These are phyloP conservation scores for Rhizomucor pusillus DNA, from an alignment of 371 early-diverging fungal genomes.

Conservation along the genomic window DNA sequence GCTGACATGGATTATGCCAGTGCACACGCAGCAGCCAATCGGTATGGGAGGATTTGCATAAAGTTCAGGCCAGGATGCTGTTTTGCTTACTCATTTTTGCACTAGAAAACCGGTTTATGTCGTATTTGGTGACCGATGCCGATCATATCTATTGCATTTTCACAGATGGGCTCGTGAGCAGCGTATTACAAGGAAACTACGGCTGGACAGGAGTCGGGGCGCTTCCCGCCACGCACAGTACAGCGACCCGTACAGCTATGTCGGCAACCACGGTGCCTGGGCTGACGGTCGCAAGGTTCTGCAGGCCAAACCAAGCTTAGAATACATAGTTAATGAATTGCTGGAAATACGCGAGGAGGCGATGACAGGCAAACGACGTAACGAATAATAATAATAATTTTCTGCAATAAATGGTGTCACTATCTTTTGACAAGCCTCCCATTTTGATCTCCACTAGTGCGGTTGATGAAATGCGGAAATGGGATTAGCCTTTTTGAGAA, in stretches of 20 bases:
- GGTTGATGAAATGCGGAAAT: too few species aligned
- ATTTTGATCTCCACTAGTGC: too few species aligned
- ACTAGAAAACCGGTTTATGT: slow-evolving; percentile 42
- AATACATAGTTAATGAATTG: slow-evolving; percentile 25
- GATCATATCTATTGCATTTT: slow-evolving; percentile 36
- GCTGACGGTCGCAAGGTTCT: slow-evolving; percentile 24
- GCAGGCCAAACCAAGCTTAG: slow-evolving; percentile 24
- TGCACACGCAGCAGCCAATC: slow-evolving; percentile 33
- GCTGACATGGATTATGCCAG: slow-evolving; percentile 44
- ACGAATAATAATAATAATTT: slow-evolving; percentile 7
- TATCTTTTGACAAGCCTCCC: too few species aligned
- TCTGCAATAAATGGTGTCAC: too few species aligned
- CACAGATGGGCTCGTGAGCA: slow-evolving; percentile 37
- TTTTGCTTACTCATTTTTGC: not conserved
- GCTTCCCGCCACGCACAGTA: slow-evolving; percentile 4
- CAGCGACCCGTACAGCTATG: slow-evolving; percentile 36
- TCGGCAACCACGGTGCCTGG: slow-evolving; percentile 36
- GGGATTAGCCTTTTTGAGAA: too few species aligned
- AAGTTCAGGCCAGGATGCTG: not conserved
- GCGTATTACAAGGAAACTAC: slow-evolving; percentile 34
- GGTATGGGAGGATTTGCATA: too few species aligned
- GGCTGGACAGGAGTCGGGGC: slow-evolving; percentile 23
- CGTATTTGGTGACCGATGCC: slow-evolving; percentile 35
- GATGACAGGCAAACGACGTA: slow-evolving; percentile 32
- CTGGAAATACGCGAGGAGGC: slow-evolving; percentile 23